A percentile compares a stretch with the other conserved stretches of the same genome.
phyloP scores from a whole-genome alignment of 805 yeast species.

The Kazachstania psychrophila region DNA sequence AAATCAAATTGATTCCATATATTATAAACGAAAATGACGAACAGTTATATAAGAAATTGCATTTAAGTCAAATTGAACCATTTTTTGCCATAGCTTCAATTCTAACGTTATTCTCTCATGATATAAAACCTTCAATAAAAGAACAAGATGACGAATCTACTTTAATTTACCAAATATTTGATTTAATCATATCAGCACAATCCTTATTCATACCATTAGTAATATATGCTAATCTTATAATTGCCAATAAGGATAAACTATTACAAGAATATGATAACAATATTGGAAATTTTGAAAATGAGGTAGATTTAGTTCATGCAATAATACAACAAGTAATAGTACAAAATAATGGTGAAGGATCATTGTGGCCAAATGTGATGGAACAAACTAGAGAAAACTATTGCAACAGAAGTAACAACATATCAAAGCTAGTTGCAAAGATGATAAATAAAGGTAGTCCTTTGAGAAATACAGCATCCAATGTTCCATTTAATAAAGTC shows the following conservation, averaged over 20 bases:
- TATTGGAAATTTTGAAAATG: constrained; percentile 25
- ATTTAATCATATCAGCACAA: constrained; percentile 48
- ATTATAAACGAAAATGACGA: constrained; percentile 44
- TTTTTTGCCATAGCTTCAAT: constrained; percentile 68
- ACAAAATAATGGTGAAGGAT: no score
- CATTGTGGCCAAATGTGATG: constrained; percentile 3
- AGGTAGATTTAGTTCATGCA: constrained; percentile 30
- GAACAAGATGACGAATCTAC: background rate
- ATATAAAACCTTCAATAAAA: constrained; percentile 32
- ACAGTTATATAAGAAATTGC: constrained; percentile 29
- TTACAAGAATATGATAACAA: constrained; percentile 22
- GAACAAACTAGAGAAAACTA: constrained; percentile 6
- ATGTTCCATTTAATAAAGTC: constrained; percentile 2
- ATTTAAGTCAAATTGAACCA: constrained; percentile 41
- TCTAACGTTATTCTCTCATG: constrained; percentile 73
- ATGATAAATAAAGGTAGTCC: constrained; percentile 24
- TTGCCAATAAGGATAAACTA: constrained; percentile 38
- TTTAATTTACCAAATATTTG: constrained; percentile 56
- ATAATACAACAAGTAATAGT: constrained; percentile 35
- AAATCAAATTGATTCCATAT: constrained; percentile 57
- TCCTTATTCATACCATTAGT: constrained; percentile 49
- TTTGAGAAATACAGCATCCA: constrained; percentile 21
- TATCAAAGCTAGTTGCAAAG: constrained; percentile 4
- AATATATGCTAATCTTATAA: constrained; percentile 49
- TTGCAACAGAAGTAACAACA: no score